Percentiles rank a stretch among this genome's conserved stretches.
These are phyloP conservation scores for Golubevia sp. DNA, from an alignment of 1,284 basidiomycete species.

Conservation along the genomic window DNA sequence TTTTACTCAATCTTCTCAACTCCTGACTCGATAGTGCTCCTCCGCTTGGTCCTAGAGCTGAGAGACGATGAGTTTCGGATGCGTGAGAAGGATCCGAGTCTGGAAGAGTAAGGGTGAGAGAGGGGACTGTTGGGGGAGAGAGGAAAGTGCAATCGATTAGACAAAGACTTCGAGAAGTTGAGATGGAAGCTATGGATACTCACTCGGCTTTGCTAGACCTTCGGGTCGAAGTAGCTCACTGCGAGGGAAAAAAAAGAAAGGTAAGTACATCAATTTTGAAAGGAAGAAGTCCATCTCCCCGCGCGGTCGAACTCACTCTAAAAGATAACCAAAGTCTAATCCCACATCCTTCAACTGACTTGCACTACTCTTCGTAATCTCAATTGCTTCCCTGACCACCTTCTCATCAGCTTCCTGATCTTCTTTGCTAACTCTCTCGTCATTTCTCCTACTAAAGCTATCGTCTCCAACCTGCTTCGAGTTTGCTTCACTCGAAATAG, in stretches of 20 bases:
- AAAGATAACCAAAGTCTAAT: conserved; percentile 27
- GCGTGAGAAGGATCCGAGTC: conserved; percentile 1
- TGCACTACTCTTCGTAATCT: conserved; percentile 29
- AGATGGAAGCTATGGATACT: not conserved
- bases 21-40: no score
- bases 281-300: no score
- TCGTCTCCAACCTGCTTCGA: no score
- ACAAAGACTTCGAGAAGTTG: not conserved
- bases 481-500: not conserved
- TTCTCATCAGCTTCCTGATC: conserved; percentile 25
- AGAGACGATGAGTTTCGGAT: no score
- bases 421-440: not conserved
- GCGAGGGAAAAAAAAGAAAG: conserved; percentile 1
- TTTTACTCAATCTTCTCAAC: no score
- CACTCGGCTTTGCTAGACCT: not conserved
- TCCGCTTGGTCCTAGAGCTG: no score
- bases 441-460: no score
- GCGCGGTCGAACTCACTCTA: conserved; percentile 21
- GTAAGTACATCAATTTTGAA: not conserved
- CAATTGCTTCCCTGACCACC: conserved; percentile 27
- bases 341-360: conserved; percentile 46
- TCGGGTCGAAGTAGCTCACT: not conserved
- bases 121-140: conserved; percentile 4
- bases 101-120: conserved; percentile 16
- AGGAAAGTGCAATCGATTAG: no score